Base-by-base conservation (phyloP, 306 rosid genomes). In the Echinosophora koreensis region DNA sequence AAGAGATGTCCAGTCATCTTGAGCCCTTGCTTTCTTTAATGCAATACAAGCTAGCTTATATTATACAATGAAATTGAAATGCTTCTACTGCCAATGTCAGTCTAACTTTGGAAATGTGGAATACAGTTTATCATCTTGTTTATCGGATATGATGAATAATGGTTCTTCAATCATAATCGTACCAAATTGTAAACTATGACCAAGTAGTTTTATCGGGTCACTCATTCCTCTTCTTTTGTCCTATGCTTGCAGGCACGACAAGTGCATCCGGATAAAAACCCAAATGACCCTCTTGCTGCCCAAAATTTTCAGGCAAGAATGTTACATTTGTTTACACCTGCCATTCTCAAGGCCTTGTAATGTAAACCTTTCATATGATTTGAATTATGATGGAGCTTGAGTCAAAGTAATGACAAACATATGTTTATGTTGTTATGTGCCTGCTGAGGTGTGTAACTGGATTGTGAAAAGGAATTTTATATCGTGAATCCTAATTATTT, bases 211-310 rank as follows among this genome's bases (percentile, higher is more conserved):
- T 35, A 51, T 47, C 12, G 34, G 27, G 64, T 66, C 57, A 57
- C 49, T 77, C 49, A 73, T 69, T 44, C 16, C 1, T 44, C 44
- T 69, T 75, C 37, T 71, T 56, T 57, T 63, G 57, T 66, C 16
- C 57, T 70, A 41, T 47, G 18, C 50, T 74, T 84, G 79, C 88
- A 95, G 99, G 99, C 99, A 47, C 87, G 99, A 6, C 99, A 95
- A 84, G 99, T 95, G 74, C 99, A 95, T 87, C 99, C 99, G 6
- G 99, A 95, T 81, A 95, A 95, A 87, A 95, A 95, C 88, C 99
- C 96, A 27, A 92, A 93, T 73, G 92, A 95, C 76, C 99, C 99
- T 52, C 92, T 83, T 32, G 99, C 99, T 15, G 99, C 99, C 6
- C 94, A 95, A 60, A 92, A 95, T 69, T 95, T 95, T 85, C 99